Conservation (phyloP, 768 basidiomycete genomes). For the Mycena floridula region DNA sequence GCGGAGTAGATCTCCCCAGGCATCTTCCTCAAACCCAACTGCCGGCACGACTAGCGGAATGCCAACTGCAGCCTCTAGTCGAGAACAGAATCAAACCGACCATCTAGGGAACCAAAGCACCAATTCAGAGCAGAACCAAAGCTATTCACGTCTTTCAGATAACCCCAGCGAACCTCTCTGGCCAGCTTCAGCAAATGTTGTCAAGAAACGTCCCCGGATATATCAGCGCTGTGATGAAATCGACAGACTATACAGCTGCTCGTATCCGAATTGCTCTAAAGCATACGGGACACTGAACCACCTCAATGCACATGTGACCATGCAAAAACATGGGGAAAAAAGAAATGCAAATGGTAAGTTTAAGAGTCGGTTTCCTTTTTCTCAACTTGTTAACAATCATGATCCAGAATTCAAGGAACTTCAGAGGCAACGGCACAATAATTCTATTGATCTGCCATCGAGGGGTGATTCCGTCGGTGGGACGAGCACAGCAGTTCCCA, state of each 20-base stretch:
- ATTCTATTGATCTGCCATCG: no score
- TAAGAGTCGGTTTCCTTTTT: slow-evolving; percentile 7
- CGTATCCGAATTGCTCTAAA: slow-evolving; percentile 72
- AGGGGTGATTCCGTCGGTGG: no score
- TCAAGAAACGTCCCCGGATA: slow-evolving; percentile 81
- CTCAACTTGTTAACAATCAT: slow-evolving; percentile 6
- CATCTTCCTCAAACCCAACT: no score
- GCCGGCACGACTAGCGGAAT: no score
- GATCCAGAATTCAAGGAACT: slow-evolving; percentile 97
- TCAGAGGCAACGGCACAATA: slow-evolving; percentile 94
- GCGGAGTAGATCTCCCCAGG: no score
- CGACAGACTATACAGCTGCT: slow-evolving; percentile 87
- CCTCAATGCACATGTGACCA: slow-evolving; percentile 93
- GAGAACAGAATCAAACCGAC: no score
- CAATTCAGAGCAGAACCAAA: no score
- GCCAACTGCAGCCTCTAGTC: no score
- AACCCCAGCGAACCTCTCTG: no score
- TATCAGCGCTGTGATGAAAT: slow-evolving; percentile 93
- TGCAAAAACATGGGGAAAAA: slow-evolving; percentile 94
- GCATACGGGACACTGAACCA: slow-evolving; percentile 95
- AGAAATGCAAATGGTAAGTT: slow-evolving; percentile 81
- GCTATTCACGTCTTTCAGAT: no score
- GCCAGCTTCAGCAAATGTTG: slow-evolving; percentile 72
- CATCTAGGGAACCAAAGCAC: no score
- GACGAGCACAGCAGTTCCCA: no score